Evolutionary conservation across 768 basidiomycete genomes (phyloP).

Genomic region (Russula sp.): DNA sequence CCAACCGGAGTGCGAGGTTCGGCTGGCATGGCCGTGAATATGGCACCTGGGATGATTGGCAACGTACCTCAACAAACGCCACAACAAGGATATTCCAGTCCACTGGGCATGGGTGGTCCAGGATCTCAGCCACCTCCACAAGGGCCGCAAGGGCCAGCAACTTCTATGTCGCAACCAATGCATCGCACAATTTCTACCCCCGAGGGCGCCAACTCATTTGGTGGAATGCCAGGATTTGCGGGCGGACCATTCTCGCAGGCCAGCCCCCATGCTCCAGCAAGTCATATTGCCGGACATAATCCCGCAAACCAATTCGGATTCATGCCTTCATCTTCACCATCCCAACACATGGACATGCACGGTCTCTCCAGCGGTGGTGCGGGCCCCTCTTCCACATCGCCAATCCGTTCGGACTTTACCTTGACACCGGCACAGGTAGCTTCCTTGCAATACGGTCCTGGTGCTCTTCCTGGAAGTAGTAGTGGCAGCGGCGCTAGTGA

Average conservation of each 20-base stretch:
- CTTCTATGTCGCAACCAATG: slow-evolving; percentile 21
- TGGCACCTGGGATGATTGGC: slow-evolving; percentile 50
- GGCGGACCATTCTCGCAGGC: slow-evolving; percentile 33
- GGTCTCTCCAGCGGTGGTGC: slow-evolving; percentile 39
- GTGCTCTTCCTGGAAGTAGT: slow-evolving; percentile 22
- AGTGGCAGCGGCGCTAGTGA: slow-evolving; percentile 32
- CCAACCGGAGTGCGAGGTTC: slow-evolving; percentile 42
- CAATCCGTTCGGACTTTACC: slow-evolving; percentile 46
- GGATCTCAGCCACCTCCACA: slow-evolving; percentile 17
- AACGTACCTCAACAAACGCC: slow-evolving; percentile 39
- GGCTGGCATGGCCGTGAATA: slow-evolving; percentile 41
- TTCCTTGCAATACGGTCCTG: slow-evolving; percentile 47
- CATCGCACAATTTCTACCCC: slow-evolving; percentile 21
- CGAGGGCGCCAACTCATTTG: slow-evolving; percentile 17
- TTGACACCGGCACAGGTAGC: slow-evolving; percentile 64
- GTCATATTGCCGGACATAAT: slow-evolving; percentile 16
- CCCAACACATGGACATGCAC: slow-evolving; percentile 46
- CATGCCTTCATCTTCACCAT: slow-evolving; percentile 47
- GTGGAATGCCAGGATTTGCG: slow-evolving; percentile 13
- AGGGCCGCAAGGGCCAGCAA: slow-evolving; percentile 18
- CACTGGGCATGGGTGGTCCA: slow-evolving; percentile 19
- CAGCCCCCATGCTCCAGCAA: slow-evolving; percentile 32
- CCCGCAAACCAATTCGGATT: slow-evolving; percentile 39
- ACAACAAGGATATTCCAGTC: slow-evolving; percentile 22
- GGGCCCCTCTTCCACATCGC: slow-evolving; percentile 40